Evolutionary conservation across 352 stramenopile genomes (phyloP), one percentile per base, ranked within the genome.

Genomic region (Thraustochytrium sp.): DNA sequence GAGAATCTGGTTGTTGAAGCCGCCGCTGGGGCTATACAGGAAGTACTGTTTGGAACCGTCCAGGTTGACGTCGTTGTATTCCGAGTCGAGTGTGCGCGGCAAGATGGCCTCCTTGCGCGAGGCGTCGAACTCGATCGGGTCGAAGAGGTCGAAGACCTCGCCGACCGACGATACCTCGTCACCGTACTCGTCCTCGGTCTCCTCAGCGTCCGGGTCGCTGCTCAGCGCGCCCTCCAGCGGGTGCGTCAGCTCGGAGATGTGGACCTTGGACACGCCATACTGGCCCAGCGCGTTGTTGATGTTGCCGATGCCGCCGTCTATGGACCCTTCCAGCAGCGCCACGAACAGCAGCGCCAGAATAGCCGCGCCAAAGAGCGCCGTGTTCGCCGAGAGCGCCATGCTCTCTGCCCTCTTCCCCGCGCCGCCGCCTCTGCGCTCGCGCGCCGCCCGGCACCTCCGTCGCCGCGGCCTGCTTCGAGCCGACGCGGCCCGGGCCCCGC

Each of bases 1-100:
- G 18, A 51, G 29, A 16, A 77, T 75, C 76, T 84, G 76, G 53
- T 84, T 84, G 65, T 84, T 84, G 48, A 84, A 84, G 26, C 76
- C 76, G 1, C 76, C 76, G 29, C 11, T 36, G 11, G 76, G 37
- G 49, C 64, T 62, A 34, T 84, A 84, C 8, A 84, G 21, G 23
- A 84, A 64, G 63, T 83, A 84, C 76, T 84, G 83, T 54, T 73
- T 46, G 37, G 26, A 38, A 8, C n/a, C 38, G 16, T 82, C 53
- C 23, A 56, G 44, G 8, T 72, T 72, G 23, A 82, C 37, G 23
- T 51, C 40, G 26, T 82, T 82, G 72, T 82, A 82, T 5, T 23
- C 23, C 9, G 9, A 77, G 21, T 11, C 16, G 9, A 49, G 11
- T n/a, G 72, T 82, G 23, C 72, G 72, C 9, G 72, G 72, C 8